Conservation (phyloP, 345 rosid genomes). For the Populus alba region DNA sequence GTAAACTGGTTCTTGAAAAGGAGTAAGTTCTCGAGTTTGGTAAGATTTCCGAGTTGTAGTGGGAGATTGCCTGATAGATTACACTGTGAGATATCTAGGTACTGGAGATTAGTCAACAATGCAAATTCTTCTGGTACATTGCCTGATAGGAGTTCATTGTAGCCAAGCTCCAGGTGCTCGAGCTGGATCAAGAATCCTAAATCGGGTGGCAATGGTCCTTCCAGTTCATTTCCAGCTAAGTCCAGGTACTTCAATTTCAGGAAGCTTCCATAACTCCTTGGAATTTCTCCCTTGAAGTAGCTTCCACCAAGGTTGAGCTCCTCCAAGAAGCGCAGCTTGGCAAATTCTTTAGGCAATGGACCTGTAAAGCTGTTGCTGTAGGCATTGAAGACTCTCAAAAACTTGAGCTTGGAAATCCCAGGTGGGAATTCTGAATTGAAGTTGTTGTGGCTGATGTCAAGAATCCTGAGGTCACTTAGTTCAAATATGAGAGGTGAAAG, state of each 20-base stretch:
- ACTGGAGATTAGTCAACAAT: conserved; percentile 50
- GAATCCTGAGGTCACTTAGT: conserved; percentile 50
- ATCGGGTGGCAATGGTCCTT: conserved; percentile 60
- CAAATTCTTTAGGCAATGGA: conserved; percentile 52
- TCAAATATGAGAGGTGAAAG: conserved; percentile 55
- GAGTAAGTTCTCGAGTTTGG: conserved; percentile 48
- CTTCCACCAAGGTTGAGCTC: conserved; percentile 92
- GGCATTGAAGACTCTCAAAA: conserved; percentile 58
- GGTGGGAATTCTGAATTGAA: conserved; percentile 72
- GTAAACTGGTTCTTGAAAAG: conserved; percentile 57
- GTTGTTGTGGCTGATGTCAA: conserved; percentile 81
- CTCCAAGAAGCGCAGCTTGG: conserved; percentile 55
- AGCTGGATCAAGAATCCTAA: conserved; percentile 59
- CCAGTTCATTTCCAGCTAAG: conserved; percentile 68
- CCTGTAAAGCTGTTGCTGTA: conserved; percentile 83
- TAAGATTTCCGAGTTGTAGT: conserved; percentile 55
- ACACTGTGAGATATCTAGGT: conserved; percentile 61
- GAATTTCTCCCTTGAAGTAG: conserved; percentile 81
- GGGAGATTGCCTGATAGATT: conserved; percentile 68
- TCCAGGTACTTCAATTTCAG: conserved; percentile 47
- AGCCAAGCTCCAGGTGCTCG: conserved; percentile 77
- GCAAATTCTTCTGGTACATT: conserved; percentile 56
- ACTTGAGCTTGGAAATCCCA: conserved; percentile 73
- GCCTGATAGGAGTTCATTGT: conserved; percentile 60
- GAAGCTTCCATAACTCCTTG: conserved; percentile 55